Conservation (phyloP, 148 eudicot genomes). For the Talinum fruticosum region DNA sequence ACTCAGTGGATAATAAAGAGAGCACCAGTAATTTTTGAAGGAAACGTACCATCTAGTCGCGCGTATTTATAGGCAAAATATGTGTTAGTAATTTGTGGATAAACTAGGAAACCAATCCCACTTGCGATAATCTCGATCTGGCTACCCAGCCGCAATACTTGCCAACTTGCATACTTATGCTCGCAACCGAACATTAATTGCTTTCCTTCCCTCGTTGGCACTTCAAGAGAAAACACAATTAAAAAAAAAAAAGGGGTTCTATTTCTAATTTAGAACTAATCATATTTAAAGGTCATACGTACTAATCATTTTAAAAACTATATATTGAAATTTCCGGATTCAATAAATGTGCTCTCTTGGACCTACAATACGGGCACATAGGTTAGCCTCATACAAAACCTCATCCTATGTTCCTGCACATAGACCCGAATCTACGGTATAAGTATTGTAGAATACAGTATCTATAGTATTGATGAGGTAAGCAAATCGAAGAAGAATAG, state of each 20-base stretch:
- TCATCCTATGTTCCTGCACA: too few relatives aligned
- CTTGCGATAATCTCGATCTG: background rate
- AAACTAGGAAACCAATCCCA: background rate
- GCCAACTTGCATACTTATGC: background rate
- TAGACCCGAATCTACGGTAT: too few relatives aligned
- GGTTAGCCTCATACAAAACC: too few relatives aligned
- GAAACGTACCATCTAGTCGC: background rate
- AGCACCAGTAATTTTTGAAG: background rate
- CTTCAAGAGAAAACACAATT: too few relatives aligned
- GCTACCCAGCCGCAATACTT: background rate
- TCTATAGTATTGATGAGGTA: background rate
- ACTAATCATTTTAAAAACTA: too few relatives aligned
- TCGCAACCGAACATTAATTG: background rate
- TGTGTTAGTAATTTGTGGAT: background rate
- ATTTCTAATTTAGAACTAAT: too few relatives aligned
- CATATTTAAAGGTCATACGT: too few relatives aligned
- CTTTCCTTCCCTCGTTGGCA: background rate
- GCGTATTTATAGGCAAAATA: background rate
- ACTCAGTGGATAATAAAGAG: background rate
- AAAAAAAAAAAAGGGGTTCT: too few relatives aligned
- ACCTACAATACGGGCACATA: too few relatives aligned
- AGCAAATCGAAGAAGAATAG: background rate
- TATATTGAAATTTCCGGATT: too few relatives aligned
- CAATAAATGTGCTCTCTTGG: too few relatives aligned
- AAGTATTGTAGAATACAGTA: too few relatives aligned